phyloP scores from a whole-genome alignment of 2,329 filamentous ascomycete genomes.

The Alternaria triticimaculans region DNA sequence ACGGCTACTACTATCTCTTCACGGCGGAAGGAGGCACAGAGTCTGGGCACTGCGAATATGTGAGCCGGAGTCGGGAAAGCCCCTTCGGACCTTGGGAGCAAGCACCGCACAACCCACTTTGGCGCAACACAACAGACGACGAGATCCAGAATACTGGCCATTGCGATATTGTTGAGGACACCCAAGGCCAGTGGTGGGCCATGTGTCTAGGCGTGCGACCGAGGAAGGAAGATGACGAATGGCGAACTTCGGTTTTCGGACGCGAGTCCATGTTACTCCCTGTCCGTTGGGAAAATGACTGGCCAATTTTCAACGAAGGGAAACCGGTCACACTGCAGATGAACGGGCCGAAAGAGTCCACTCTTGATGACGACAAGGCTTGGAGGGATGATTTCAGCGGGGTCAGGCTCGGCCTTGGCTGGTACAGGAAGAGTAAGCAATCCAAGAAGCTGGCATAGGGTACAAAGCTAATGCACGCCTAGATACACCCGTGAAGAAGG shows the following conservation, averaged over 20 bases:
- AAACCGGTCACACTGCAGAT: slow-evolving; percentile 51
- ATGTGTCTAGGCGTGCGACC: slow-evolving; percentile 47
- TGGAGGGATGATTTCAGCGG: slow-evolving; percentile 17
- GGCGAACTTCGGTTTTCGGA: slow-evolving; percentile 32
- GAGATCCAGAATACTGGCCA: slow-evolving; percentile 44
- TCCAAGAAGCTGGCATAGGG: slow-evolving; percentile 28
- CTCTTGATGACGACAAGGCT: slow-evolving; percentile 12
- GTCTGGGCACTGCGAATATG: slow-evolving; percentile 53
- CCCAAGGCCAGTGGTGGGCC: slow-evolving; percentile 32
- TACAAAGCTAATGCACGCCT: slow-evolving; percentile 46
- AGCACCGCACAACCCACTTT: slow-evolving; percentile 46
- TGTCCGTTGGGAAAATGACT: slow-evolving; percentile 59
- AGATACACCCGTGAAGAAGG: slow-evolving; percentile 57
- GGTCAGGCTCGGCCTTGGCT: slow-evolving; percentile 13
- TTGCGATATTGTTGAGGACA: slow-evolving; percentile 35
- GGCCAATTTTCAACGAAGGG: slow-evolving; percentile 60
- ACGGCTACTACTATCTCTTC: slow-evolving; percentile 35
- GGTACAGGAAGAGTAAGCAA: slow-evolving; percentile 22
- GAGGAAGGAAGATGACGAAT: slow-evolving; percentile 1
- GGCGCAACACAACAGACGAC: slow-evolving; percentile 39
- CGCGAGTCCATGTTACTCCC: slow-evolving; percentile 60
- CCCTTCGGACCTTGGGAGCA: slow-evolving; percentile 47
- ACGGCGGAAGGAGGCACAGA: slow-evolving; percentile 46
- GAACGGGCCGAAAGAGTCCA: slow-evolving; percentile 28
- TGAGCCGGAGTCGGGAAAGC: slow-evolving; percentile 58